Conservation (phyloP, 2,329 filamentous ascomycete species). For the Capronia americana region DNA sequence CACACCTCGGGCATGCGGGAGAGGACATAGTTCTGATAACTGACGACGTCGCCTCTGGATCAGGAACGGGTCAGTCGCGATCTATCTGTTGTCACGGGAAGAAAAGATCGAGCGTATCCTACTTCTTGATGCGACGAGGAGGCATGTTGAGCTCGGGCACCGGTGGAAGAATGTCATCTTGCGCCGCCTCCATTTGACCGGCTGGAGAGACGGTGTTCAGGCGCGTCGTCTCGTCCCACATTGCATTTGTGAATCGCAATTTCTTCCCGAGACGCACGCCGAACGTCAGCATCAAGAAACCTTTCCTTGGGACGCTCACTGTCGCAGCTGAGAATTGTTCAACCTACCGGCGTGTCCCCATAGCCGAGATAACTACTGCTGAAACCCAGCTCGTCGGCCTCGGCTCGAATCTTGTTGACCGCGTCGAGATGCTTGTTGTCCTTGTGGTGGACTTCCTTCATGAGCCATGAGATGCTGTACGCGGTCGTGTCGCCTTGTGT, state of each 20-base stretch:
- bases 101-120: neutral
- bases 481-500: conserved; percentile 28
- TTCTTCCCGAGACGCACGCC: conserved; percentile 3
- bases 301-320: neutral
- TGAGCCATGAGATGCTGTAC: conserved; percentile 28
- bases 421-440: conserved; percentile 29
- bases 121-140: conserved; percentile 30
- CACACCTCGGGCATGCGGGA: conserved; percentile 29
- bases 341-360: conserved; percentile 24
- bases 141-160: conserved; percentile 31
- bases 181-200: conserved; percentile 29
- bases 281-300: neutral
- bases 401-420: conserved; percentile 24
- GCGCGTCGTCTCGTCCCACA: conserved; percentile 31
- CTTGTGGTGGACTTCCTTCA: conserved; percentile 29
- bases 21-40: conserved; percentile 33
- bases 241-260: conserved; percentile 29
- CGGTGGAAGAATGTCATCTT: conserved; percentile 27
- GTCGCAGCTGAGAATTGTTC: neutral
- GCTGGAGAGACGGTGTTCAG: conserved; percentile 31
- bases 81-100: neutral
- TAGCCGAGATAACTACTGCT: conserved; percentile 22
- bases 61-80: neutral
- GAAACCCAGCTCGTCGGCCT: conserved; percentile 26
- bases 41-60: conserved; percentile 27